phyloP scores from a whole-genome alignment of 129 eudicot genomes.

The Flaveria linearis region DNA sequence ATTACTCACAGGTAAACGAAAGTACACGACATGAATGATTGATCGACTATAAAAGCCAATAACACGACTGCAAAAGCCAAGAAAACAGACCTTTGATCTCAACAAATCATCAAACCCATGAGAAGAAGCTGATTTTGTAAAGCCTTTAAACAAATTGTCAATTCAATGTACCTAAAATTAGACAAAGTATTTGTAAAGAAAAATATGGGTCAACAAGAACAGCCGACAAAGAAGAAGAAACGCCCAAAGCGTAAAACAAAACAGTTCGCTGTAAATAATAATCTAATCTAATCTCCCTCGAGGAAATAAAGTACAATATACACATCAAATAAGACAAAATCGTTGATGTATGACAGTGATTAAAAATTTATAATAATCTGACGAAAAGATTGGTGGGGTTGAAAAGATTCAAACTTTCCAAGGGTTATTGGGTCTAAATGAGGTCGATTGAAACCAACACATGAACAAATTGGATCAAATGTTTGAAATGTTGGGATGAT shows the following conservation, averaged over 20 bases:
- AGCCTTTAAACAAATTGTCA: not conserved
- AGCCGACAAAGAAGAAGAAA: constrained; percentile 48
- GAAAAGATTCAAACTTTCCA: too few relatives aligned
- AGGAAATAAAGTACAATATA: constrained; percentile 15
- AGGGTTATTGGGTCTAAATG: constrained; percentile 8
- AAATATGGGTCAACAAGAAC: constrained; percentile 59
- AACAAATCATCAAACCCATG: constrained; percentile 9
- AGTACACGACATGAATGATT: constrained; percentile 21
- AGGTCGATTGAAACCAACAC: constrained; percentile 29
- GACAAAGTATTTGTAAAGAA: constrained; percentile 31
- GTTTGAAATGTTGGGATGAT: not conserved
- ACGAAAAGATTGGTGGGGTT: constrained; percentile 8
- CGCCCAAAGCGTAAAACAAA: constrained; percentile 38
- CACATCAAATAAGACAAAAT: constrained; percentile 28
- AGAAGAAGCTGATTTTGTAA: not conserved
- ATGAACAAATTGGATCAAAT: constrained; percentile 24
- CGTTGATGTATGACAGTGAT: constrained; percentile 23
- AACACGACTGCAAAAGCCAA: constrained; percentile 20
- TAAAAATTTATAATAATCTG: not conserved
- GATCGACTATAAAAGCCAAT: not conserved
- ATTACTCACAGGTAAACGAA: constrained; percentile 22
- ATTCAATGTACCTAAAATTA: constrained; percentile 37
- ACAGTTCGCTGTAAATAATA: constrained; percentile 33
- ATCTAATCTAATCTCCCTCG: constrained; percentile 25
- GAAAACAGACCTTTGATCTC: constrained; percentile 32